Evolutionary conservation across 2,329 filamentous ascomycete genomes (phyloP).

Genomic region (Penicillium griseofulvum): DNA sequence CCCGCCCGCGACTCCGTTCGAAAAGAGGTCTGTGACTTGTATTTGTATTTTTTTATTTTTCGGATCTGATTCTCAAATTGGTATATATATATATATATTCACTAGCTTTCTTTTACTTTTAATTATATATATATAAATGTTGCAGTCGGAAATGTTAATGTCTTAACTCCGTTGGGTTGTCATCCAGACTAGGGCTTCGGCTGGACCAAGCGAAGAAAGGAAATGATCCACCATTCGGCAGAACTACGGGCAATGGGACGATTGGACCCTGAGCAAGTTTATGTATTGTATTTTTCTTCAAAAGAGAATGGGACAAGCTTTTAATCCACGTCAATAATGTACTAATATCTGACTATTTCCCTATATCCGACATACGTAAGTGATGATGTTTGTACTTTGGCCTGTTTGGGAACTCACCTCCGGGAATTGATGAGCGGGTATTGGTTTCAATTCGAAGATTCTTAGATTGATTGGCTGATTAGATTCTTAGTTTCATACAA

Average conservation of each 20-base stretch:
- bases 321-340: no score
- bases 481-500: background rate
- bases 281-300: no score
- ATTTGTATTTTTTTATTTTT: background rate
- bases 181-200: constrained; percentile 25
- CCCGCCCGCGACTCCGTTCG: constrained; percentile 18
- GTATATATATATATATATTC: background rate
- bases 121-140: background rate
- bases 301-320: constrained; percentile 18
- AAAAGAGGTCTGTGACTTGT: constrained; percentile 2
- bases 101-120: background rate
- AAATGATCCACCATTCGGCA: constrained; percentile 16
- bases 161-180: constrained; percentile 13
- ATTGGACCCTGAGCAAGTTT: constrained; percentile 8
- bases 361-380: constrained; percentile 23
- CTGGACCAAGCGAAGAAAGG: constrained; percentile 16
- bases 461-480: background rate
- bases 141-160: background rate
- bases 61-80: background rate
- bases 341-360: no score
- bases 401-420: constrained; percentile 17
- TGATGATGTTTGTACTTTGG: constrained; percentile 22
- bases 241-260: constrained; percentile 18
- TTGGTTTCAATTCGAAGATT: background rate
- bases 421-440: constrained; percentile 13